A percentile compares a stretch with the other conserved stretches of the same genome.
Conservation (phyloP, 2,329 filamentous ascomycete species). For the Onygenales sp. region DNA sequence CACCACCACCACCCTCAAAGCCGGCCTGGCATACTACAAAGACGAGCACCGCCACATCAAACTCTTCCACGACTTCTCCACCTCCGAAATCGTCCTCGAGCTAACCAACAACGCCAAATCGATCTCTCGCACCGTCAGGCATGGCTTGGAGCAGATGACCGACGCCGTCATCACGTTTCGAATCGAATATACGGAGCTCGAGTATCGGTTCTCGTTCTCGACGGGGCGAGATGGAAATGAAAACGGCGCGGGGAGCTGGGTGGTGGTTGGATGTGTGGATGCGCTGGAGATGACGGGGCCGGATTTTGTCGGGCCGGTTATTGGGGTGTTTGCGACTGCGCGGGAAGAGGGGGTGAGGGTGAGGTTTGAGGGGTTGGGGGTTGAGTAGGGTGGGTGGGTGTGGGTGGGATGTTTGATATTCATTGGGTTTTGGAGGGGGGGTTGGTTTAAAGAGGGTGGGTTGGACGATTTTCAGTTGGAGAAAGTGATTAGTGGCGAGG, state of each 20-base stretch:
- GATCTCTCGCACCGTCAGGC: slow-evolving; percentile 4
- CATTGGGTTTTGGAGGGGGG: too few species aligned
- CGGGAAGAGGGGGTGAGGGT: not conserved
- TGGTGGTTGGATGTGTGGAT: slow-evolving; percentile 12
- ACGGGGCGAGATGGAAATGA: not conserved
- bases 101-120: slow-evolving; percentile 12
- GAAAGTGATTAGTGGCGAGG: too few species aligned
- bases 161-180: slow-evolving; percentile 2
- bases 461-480: too few species aligned
- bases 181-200: slow-evolving; percentile 6
- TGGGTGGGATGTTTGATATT: too few species aligned
- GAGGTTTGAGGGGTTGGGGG: not conserved
- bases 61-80: slow-evolving; percentile 13
- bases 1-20: not conserved
- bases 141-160: not conserved
- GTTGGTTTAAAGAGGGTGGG: too few species aligned
- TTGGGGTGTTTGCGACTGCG: slow-evolving; percentile 21
- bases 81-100: slow-evolving; percentile 10
- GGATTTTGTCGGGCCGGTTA: slow-evolving; percentile 26
- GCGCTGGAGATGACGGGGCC: slow-evolving; percentile 21
- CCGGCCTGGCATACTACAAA: slow-evolving; percentile 15
- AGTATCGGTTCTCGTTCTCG: slow-evolving; percentile 1
- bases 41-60: slow-evolving; percentile 16
- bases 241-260: slow-evolving; percentile 4
- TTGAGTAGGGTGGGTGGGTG: not conserved